Percentiles rank a stretch among this genome's conserved stretches.
phyloP scores from a whole-genome alignment of 768 basidiomycete species.

The Auricularia auricula-judae region DNA sequence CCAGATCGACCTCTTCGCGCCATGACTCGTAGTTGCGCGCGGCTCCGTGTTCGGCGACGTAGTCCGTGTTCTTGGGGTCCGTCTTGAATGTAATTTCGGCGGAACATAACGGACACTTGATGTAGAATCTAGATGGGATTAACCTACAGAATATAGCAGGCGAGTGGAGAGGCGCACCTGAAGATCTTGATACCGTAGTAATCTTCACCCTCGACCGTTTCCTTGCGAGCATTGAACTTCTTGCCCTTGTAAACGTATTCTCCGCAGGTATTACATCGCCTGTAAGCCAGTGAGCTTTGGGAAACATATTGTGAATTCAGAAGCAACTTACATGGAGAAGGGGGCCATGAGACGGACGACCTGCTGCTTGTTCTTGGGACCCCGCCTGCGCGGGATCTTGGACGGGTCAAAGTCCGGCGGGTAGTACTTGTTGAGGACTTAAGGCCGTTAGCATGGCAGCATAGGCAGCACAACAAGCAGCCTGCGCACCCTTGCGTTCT shows the following conservation, averaged over 20 bases:
- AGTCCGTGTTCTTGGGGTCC: slow-evolving; percentile 96
- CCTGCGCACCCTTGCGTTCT: too few species aligned
- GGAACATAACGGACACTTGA: slow-evolving; percentile 76
- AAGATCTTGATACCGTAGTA: slow-evolving; percentile 98
- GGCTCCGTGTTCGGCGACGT: slow-evolving; percentile 88
- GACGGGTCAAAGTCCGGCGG: slow-evolving; percentile 98
- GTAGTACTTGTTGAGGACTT: slow-evolving; percentile 91
- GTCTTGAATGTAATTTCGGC: slow-evolving; percentile 99
- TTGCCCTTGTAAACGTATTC: slow-evolving; percentile 99
- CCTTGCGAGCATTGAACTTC: slow-evolving; percentile 98
- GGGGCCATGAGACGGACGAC: slow-evolving; percentile 99
- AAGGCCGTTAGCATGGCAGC: slow-evolving; percentile 3
- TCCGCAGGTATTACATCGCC: slow-evolving; percentile 91
- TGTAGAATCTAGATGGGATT: background rate
- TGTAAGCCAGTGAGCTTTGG: slow-evolving; percentile 17
- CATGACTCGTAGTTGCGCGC: slow-evolving; percentile 97
- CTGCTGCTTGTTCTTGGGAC: slow-evolving; percentile 90
- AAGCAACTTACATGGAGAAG: slow-evolving; percentile 74
- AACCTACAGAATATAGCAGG: background rate
- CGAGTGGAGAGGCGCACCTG: slow-evolving; percentile 49
- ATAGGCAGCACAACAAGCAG: too few species aligned
- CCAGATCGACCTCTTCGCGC: slow-evolving; percentile 68
- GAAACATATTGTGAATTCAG: background rate
- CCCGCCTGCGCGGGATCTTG: slow-evolving; percentile 84
- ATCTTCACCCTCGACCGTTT: slow-evolving; percentile 94